Evolutionary conservation across 305 asterid species (phyloP).

Genomic region (Euphrasia arctica): DNA sequence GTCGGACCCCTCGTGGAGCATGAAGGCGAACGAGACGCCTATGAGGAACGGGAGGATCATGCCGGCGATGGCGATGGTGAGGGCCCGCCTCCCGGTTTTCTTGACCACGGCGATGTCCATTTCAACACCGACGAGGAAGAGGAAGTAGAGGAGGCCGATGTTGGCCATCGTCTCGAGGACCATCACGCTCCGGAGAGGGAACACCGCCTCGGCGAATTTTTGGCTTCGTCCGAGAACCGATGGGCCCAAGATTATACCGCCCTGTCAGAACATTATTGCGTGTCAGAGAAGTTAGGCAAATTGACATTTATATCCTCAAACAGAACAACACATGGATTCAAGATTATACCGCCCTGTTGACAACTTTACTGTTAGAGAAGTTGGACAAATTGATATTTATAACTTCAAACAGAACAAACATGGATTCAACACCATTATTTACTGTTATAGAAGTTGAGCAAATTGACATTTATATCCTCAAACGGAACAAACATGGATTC

Average conservation of each 20-base stretch:
- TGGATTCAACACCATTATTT: too few species aligned
- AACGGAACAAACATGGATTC: not conserved
- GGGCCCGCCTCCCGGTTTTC: constrained; percentile 57
- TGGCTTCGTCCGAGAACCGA: constrained; percentile 62
- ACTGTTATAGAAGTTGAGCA: too few species aligned
- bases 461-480: too few species aligned
- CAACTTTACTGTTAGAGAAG: too few species aligned
- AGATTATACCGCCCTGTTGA: too few species aligned
- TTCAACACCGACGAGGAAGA: constrained; percentile 79
- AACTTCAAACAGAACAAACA: too few species aligned
- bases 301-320: too few species aligned
- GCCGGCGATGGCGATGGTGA: constrained; percentile 58
- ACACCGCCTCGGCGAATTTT: constrained; percentile 46
- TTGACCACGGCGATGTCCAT: constrained; percentile 77
- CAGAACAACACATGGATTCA: too few species aligned
- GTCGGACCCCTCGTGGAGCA: constrained; percentile 42
- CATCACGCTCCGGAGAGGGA: constrained; percentile 88
- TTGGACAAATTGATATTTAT: too few species aligned
- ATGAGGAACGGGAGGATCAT: constrained; percentile 72
- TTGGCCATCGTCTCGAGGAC: constrained; percentile 95
- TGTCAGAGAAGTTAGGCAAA: too few species aligned
- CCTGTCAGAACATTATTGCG: constrained; percentile 54
- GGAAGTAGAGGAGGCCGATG: constrained; percentile 80
- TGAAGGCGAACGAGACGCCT: constrained; percentile 63
- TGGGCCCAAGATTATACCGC: constrained; percentile 85